Evolutionary conservation across 208 protist species (phyloP), one percentile per base, ranked within the genome.

Genomic region (Kentomonas sorsogonicus): DNA sequence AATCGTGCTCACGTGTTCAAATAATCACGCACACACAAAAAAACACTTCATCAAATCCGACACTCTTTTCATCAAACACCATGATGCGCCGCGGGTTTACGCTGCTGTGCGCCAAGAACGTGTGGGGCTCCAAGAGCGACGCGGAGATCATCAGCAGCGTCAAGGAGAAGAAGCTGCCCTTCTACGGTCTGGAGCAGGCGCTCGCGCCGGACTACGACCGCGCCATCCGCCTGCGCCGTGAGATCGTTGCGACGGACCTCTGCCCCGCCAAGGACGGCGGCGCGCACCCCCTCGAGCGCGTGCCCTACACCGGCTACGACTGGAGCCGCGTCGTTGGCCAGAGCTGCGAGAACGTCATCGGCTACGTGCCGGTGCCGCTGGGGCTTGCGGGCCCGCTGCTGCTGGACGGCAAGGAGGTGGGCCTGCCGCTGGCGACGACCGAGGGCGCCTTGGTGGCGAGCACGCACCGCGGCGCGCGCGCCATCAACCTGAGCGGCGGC

Each of bases 361-460:
- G 97, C 46, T 98, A 98, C 74, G 83, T 99, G 34, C 97, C 96
- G 30, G 74, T 99, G 23, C 97, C 97, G 6, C 74, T 99, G 13
- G 96, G 96, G 33, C 33, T 98, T 41, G 96, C 93, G 10, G 97
- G 97, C 0, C 98, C 97, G 34, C 54, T 99, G 23, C 33, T 93
- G 22, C 55, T 99, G 0, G 91, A 99, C 66, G 94, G 91, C 2
- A 71, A 92, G 55, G 51, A 85, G 7, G 74, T 94, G 31, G 67
- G 63, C 20, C 67, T 99, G 44, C 97, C 97, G 11, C 97, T 99
- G 95, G 97, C 97, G 15, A 99, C 98, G 29, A 98, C 96, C n/a
- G 97, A 99, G 62, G 98, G 98, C 31, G 86, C 89, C 18, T 84
- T 99, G 15, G 68, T 99, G 29, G 98, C 97, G 10, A 96, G 83